Evolutionary conservation across 768 basidiomycete genomes (phyloP).

Genomic region (Phlegmacium glaucopus): DNA sequence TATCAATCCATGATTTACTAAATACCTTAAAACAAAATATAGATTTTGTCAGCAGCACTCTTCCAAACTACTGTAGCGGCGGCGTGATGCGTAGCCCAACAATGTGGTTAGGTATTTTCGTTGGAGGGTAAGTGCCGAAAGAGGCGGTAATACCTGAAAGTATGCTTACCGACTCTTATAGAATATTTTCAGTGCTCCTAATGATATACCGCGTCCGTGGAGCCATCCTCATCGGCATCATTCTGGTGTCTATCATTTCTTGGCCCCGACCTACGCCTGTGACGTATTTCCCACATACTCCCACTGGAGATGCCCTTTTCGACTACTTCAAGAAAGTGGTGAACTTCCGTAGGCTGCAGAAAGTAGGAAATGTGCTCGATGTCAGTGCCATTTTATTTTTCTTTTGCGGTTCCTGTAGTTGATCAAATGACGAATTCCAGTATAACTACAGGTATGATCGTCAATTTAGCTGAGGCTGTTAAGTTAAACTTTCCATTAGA

Average conservation of each 20-base stretch:
- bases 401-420: not conserved
- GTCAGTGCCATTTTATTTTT: slow-evolving; percentile 35
- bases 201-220: slow-evolving; percentile 86
- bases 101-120: slow-evolving; percentile 86
- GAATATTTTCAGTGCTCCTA: slow-evolving; percentile 71
- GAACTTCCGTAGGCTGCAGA: slow-evolving; percentile 61
- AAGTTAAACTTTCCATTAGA: slow-evolving; percentile 18
- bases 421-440: slow-evolving; percentile 23
- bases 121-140: slow-evolving; percentile 58
- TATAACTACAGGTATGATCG: slow-evolving; percentile 40
- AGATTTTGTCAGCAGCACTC: slow-evolving; percentile 39
- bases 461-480: not conserved
- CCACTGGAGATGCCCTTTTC: slow-evolving; percentile 66
- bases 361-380: slow-evolving; percentile 64
- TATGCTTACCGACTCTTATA: slow-evolving; percentile 19
- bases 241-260: slow-evolving; percentile 80
- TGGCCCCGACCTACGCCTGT: slow-evolving; percentile 84
- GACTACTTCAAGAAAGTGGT: slow-evolving; percentile 86
- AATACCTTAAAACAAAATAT: not conserved
- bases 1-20: not conserved
- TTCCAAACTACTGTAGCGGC: slow-evolving; percentile 58
- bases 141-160: not conserved
- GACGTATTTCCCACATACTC: slow-evolving; percentile 78
- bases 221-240: slow-evolving; percentile 78
- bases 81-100: slow-evolving; percentile 71